Conservation (phyloP, 2,329 filamentous ascomycete genomes). For the Magnaporthiopsis rhizophila region DNA sequence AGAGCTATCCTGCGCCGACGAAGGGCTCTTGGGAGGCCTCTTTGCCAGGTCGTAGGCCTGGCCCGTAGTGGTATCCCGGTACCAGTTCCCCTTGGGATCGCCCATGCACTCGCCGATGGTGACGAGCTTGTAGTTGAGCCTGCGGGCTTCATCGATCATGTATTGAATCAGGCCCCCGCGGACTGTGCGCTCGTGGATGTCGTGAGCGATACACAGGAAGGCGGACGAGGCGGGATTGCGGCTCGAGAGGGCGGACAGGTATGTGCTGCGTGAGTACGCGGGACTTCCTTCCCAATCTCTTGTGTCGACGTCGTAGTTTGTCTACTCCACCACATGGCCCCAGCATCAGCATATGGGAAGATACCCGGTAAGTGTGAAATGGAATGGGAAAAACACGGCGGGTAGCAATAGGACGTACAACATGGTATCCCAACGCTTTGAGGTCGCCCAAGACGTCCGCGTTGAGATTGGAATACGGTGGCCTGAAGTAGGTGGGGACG, state of each 20-base stretch:
- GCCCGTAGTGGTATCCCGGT: slow-evolving; percentile 26
- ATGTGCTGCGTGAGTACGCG: slow-evolving; percentile 15
- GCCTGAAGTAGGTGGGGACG: slow-evolving; percentile 33
- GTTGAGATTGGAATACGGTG: slow-evolving; percentile 25
- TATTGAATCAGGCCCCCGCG: slow-evolving; percentile 32
- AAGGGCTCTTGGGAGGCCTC: background rate
- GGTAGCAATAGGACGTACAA: slow-evolving; percentile 12
- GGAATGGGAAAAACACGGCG: background rate
- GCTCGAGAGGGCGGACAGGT: slow-evolving; percentile 13
- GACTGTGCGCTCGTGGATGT: slow-evolving; percentile 37
- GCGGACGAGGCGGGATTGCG: slow-evolving; percentile 13
- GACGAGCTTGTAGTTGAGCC: slow-evolving; percentile 33
- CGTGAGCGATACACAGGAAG: slow-evolving; percentile 30
- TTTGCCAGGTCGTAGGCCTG: background rate
- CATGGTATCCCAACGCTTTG: slow-evolving; percentile 24
- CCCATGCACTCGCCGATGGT: slow-evolving; percentile 38
- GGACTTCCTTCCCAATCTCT: slow-evolving; percentile 23
- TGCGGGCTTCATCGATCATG: slow-evolving; percentile 31
- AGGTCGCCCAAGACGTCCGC: slow-evolving; percentile 18
- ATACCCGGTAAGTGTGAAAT: too few relatives aligned
- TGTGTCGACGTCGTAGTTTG: slow-evolving; percentile 23
- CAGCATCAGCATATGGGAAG: background rate
- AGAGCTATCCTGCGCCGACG: too few relatives aligned
- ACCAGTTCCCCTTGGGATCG: slow-evolving; percentile 37
- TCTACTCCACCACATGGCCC: slow-evolving; percentile 4